A percentile compares a stretch with the other conserved stretches of the same genome.
phyloP scores from a whole-genome alignment of 1,139 yeast genomes.

The Hemisphaericaspora subhashii region DNA sequence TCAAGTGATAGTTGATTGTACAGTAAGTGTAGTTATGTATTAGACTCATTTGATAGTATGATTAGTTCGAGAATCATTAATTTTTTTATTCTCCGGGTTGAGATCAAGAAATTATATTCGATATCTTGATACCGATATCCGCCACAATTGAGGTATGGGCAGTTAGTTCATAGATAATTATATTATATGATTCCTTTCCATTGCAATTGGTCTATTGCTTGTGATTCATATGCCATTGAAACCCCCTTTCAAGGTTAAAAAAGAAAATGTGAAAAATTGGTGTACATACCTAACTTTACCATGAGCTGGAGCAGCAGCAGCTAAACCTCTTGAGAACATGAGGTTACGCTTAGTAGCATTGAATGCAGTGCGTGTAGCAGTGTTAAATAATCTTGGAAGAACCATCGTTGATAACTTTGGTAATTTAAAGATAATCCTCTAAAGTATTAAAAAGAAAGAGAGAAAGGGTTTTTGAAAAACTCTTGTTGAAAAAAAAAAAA shows the following conservation, averaged over 20 bases:
- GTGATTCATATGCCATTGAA: too few relatives aligned
- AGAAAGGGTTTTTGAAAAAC: conserved; percentile 13
- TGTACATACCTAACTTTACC: conserved; percentile 89
- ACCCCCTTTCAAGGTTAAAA: not conserved
- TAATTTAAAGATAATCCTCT: conserved; percentile 15
- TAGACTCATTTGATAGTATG: too few relatives aligned
- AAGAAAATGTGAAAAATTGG: not conserved
- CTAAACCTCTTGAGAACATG: conserved; percentile 74
- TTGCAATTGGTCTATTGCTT: too few relatives aligned
- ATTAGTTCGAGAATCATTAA: too few relatives aligned
- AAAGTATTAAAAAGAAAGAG: conserved; percentile 14
- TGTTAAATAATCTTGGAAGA: conserved; percentile 89
- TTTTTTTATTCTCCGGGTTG: too few relatives aligned
- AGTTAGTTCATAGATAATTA: too few relatives aligned
- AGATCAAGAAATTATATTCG: too few relatives aligned
- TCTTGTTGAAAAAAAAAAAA: conserved; percentile 7
- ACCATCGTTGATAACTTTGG: conserved; percentile 47
- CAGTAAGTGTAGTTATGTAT: too few relatives aligned
- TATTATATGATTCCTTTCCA: too few relatives aligned
- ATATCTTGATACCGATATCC: too few relatives aligned
- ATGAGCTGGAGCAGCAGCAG: conserved; percentile 78
- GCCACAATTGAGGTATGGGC: too few relatives aligned
- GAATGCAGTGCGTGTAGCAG: conserved; percentile 86
- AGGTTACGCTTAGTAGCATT: conserved; percentile 85
- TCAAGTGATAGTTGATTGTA: not conserved